A percentile compares a stretch with the other conserved stretches of the same genome.
phyloP scores from a whole-genome alignment of 495 filamentous ascomycete species.

The Endocarpon pusillum region DNA sequence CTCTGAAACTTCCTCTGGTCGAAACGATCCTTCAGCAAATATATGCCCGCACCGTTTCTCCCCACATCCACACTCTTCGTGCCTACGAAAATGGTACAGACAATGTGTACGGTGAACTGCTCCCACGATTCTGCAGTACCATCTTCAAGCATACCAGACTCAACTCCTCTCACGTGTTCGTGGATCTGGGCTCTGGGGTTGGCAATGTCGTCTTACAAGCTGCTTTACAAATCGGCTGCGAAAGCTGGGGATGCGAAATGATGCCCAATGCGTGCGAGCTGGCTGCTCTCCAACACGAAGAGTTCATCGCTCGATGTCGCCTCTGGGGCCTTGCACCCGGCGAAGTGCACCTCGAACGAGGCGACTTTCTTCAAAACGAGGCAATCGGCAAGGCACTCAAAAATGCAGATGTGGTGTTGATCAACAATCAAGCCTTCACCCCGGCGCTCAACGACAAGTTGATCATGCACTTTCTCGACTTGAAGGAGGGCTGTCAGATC shows the following conservation, averaged over 20 bases:
- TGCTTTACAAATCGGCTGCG: slow-evolving; percentile 80
- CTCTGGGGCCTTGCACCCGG: slow-evolving; percentile 80
- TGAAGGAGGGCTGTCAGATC: slow-evolving; percentile 81
- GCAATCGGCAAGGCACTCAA: slow-evolving; percentile 55
- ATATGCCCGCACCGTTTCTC: slow-evolving; percentile 83
- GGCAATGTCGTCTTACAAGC: slow-evolving; percentile 93
- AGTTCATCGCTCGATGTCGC: slow-evolving; percentile 67
- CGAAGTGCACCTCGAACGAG: slow-evolving; percentile 59
- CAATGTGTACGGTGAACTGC: slow-evolving; percentile 86
- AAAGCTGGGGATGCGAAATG: slow-evolving; percentile 93
- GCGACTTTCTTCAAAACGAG: slow-evolving; percentile 66
- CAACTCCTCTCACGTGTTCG: slow-evolving; percentile 65
- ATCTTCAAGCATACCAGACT: slow-evolving; percentile 66
- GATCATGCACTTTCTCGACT: slow-evolving; percentile 79
- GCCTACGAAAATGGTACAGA: slow-evolving; percentile 76
- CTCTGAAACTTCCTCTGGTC: slow-evolving; percentile 50
- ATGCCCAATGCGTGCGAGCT: slow-evolving; percentile 76
- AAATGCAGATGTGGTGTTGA: slow-evolving; percentile 77
- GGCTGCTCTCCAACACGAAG: slow-evolving; percentile 68
- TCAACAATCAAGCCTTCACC: slow-evolving; percentile 94
- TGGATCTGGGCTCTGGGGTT: slow-evolving; percentile 88
- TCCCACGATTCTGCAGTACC: slow-evolving; percentile 63
- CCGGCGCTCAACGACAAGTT: slow-evolving; percentile 71
- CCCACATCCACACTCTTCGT: slow-evolving; percentile 60
- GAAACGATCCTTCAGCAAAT: slow-evolving; percentile 73